Evolutionary conservation across 2,329 filamentous ascomycete genomes (phyloP), one percentile per base, ranked within the genome.

Genomic region (Apiospora sp.): DNA sequence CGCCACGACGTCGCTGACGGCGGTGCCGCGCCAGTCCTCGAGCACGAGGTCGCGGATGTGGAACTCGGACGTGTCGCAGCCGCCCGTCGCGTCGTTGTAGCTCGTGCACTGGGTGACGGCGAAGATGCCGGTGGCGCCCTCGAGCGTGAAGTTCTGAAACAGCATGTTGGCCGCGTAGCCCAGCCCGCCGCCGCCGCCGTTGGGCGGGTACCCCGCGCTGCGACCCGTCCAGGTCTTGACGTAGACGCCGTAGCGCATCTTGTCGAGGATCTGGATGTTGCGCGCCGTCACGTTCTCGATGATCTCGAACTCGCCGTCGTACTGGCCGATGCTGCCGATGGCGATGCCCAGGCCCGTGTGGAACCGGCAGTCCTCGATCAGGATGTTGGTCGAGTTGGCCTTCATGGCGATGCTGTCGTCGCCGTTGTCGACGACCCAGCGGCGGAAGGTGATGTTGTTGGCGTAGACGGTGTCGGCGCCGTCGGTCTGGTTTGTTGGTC

Each of bases 221-320:
- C 86, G 79, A 24, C 87, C 87, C 0, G 87, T 88, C 89, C 89
- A 91, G 0, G 88, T 90, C 81, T 91, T 91, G 73, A 90, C 78
- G 75, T 89, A 88, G n/a, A 82, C 83, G 1, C 83, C 86, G 73
- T 88, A 84, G 0, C 83, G 76, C 4, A 86, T 88, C 72, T 86
- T 82, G 68, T 82, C 75, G 6, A 64, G 58, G 70, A 84, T 84
- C 2, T 80, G 81, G 44, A 89, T 83, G 75, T 89, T 87, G 12
- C 82, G 80, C 0, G 83, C 87, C 6, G 80, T 82, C 48, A 90
- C 81, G 71, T 86, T 84, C 75, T 88, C 83, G 16, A 91, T 82
- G 14, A 82, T 84, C 75, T 90, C 87, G 72, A 82, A 86, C 2
- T 78, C 74, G 13, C 81, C 84, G 0, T 84, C 80, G 73, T 88